Conservation (phyloP, 2,329 filamentous ascomycete species). For the Setomelanomma holmii region DNA sequence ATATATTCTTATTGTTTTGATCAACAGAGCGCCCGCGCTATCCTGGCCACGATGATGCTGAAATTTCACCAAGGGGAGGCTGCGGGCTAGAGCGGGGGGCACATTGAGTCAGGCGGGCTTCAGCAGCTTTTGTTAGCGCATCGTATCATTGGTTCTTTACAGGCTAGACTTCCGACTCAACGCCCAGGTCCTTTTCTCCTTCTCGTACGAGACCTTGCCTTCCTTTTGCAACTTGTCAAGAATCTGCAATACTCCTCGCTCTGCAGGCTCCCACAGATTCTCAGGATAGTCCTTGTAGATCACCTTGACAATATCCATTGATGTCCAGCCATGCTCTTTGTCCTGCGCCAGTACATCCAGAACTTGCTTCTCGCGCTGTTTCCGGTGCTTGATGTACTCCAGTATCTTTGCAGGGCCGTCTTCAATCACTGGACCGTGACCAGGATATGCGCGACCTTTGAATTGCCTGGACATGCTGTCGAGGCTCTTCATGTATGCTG, state of each 20-base stretch:
- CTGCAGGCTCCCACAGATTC: constrained; percentile 76
- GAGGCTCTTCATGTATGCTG: constrained; percentile 72
- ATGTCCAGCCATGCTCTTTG: constrained; percentile 62
- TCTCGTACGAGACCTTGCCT: constrained; percentile 63
- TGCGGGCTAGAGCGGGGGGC: constrained; percentile 5
- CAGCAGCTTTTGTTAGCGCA: constrained; percentile 1
- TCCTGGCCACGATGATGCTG: no score
- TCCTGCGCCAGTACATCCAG: constrained; percentile 45
- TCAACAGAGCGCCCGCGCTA: no score
- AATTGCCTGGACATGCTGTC: constrained; percentile 72
- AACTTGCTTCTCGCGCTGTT: constrained; percentile 69
- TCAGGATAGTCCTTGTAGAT: constrained; percentile 84
- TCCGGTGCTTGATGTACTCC: constrained; percentile 85
- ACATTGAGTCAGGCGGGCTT: neutral
- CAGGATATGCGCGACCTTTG: constrained; percentile 78
- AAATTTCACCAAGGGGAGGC: no score
- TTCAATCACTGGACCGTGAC: constrained; percentile 81
- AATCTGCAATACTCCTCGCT: constrained; percentile 78
- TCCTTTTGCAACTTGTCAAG: constrained; percentile 79
- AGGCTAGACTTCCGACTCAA: constrained; percentile 42
- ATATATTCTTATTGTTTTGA: no score
- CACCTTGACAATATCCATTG: constrained; percentile 83
- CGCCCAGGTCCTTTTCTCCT: constrained; percentile 44
- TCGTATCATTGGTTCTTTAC: constrained; percentile 24
- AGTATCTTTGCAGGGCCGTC: constrained; percentile 74